Base-by-base conservation (phyloP, 306 rosid species). In the Cicer cuneatum region DNA sequence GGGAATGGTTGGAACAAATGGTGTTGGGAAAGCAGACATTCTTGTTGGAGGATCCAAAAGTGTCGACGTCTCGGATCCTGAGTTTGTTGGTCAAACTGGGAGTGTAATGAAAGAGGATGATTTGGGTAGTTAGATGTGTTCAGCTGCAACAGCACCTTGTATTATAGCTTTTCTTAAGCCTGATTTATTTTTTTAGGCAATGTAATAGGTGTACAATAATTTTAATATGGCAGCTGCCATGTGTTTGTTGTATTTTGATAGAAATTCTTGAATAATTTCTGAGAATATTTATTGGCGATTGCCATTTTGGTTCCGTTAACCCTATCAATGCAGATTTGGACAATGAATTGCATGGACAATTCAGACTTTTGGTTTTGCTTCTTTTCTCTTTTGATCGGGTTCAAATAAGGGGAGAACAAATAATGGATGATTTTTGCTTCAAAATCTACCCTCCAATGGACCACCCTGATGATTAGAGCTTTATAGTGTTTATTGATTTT, bases 171-270 rank as follows among this genome's bases (percentile, higher is more conserved):
- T 79, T 80, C 83, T 47, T 68, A 75, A 45, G 80, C 52, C 77
- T 43, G 64, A 18, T 63, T 81, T 81, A 83, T 86, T 83, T 83
- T 10, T 24, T 40, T 40, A 10, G 86, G 75, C 64, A 64, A 74
- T 76, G 53, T 76, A 75, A 72, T 79, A 80, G 91, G 93, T 83
- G 77, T 78, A 13, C 35, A 59, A 33, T 35, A 59, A 59, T 80
- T 88, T 84, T 85, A 83, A 74, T 86, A 64, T 86, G 82, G 72
- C 82, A 76, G 86, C 85, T 71, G 81, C 88, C 87, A 83, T 81
- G 85, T 82, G 77, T 84, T 87, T 86, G 88, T 85, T 85, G 90
- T 87, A 83, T 82, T 87, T 83, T 83, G 35, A 81, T 83, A 79
- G 73, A 75, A 85, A 85, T 86, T 82, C 90, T 80, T 80, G 81